These are phyloP conservation scores for Colletotrichum tropicale DNA, from an alignment of 2,329 filamentous ascomycete species.

Conservation along the genomic window DNA sequence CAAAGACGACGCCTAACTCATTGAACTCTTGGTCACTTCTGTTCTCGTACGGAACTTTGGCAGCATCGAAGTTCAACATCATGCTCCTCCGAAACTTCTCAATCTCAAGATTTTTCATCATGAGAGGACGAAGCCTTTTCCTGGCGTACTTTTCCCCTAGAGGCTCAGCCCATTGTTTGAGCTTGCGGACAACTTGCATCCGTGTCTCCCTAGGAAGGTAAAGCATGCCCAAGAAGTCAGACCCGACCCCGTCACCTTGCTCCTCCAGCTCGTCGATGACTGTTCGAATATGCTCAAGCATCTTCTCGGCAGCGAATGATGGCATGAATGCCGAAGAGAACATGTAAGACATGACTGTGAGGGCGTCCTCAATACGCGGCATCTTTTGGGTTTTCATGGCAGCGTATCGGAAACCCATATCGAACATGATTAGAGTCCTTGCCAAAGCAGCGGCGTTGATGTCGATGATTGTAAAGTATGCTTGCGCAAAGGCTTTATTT, in stretches of 20 bases:
- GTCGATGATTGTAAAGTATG: constrained; percentile 27
- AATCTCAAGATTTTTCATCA: neutral
- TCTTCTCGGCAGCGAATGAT: constrained; percentile 18
- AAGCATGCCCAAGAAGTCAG: constrained; percentile 10
- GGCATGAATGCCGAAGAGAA: constrained; percentile 23
- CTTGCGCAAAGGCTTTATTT: neutral
- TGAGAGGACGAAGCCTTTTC: neutral
- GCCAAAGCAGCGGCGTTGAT: constrained; percentile 26
- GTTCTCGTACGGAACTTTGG: neutral
- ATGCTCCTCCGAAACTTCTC: neutral
- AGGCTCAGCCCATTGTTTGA: constrained; percentile 6
- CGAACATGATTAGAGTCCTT: constrained; percentile 25
- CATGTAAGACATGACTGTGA: constrained; percentile 23
- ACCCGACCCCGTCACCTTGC: neutral
- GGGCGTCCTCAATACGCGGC: constrained; percentile 2
- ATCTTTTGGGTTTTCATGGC: neutral
- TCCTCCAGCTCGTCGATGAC: constrained; percentile 21
- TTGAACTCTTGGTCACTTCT: neutral
- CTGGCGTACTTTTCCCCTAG: constrained; percentile 13
- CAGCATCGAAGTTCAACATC: neutral
- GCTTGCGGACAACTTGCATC: constrained; percentile 12
- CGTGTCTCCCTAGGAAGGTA: neutral
- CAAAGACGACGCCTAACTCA: neutral
- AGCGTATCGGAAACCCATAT: constrained; percentile 6
- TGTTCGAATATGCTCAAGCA: constrained; percentile 20